phyloP scores from a whole-genome alignment of 106 monocot species.

The Hemerocallis citrina region DNA sequence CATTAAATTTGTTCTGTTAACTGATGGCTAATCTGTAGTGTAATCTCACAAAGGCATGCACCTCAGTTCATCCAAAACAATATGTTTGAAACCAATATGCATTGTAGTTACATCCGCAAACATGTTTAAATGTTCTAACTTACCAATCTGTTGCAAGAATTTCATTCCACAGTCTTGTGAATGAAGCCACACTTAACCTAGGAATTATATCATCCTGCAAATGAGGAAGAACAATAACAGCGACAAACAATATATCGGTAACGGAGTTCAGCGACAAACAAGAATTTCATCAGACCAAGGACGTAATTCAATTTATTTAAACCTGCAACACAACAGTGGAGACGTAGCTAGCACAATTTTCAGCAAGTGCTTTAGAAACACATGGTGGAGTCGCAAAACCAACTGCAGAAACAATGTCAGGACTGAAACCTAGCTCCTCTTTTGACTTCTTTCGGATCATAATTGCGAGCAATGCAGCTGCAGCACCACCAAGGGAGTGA shows the following conservation, averaged over 20 bases:
- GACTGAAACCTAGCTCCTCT: slow-evolving; percentile 84
- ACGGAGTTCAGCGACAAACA: not conserved
- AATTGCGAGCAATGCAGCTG: slow-evolving; percentile 88
- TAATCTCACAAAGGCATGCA: not conserved
- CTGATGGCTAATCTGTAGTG: not conserved
- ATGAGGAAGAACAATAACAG: not conserved
- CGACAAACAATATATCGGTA: not conserved
- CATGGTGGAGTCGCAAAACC: slow-evolving; percentile 95
- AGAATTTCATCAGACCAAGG: not conserved
- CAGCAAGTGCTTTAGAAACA: slow-evolving; percentile 70
- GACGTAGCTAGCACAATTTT: slow-evolving; percentile 76
- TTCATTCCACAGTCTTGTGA: slow-evolving; percentile 80
- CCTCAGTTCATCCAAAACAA: too few relatives aligned
- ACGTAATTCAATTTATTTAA: not conserved
- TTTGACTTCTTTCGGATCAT: slow-evolving; percentile 68
- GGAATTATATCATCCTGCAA: slow-evolving; percentile 96
- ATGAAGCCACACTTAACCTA: slow-evolving; percentile 75
- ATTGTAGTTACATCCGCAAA: not conserved
- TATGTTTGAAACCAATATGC: not conserved
- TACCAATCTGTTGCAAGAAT: slow-evolving; percentile 94
- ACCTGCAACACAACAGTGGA: slow-evolving; percentile 93
- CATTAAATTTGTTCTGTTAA: too few relatives aligned
- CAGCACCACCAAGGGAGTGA: slow-evolving; percentile 94
- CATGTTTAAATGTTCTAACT: not conserved
- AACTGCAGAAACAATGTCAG: slow-evolving; percentile 77